These are phyloP conservation scores for Porosira glacialis DNA, from an alignment of 352 stramenopile genomes.

Conservation along the genomic window DNA sequence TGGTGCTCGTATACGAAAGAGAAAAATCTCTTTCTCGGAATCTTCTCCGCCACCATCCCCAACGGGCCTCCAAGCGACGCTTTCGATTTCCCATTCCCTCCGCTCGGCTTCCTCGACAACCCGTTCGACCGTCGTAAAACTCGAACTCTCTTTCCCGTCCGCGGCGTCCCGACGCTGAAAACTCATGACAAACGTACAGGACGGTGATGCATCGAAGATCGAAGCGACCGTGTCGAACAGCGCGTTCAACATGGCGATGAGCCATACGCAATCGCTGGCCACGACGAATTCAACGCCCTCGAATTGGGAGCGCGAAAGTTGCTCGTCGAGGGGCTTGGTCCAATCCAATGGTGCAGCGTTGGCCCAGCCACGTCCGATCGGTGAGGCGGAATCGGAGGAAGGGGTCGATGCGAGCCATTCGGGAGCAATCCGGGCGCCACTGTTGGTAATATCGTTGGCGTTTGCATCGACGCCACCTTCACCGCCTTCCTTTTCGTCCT, in stretches of 20 bases:
- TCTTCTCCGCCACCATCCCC: constrained; percentile 10
- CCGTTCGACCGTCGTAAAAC: constrained; percentile 62
- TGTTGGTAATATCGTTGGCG: background rate
- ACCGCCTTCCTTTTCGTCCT: no score
- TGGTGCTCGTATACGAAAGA: no score
- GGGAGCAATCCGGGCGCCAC: constrained; percentile 3
- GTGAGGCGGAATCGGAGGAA: no score
- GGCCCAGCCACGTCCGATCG: constrained; percentile 62
- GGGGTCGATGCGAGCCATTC: constrained; percentile 36
- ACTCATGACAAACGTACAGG: constrained; percentile 51
- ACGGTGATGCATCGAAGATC: constrained; percentile 42
- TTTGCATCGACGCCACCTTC: no score
- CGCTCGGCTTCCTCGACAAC: constrained; percentile 41
- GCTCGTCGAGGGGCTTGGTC: constrained; percentile 43
- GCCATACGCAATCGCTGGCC: constrained; percentile 63
- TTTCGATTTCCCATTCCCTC: constrained; percentile 57
- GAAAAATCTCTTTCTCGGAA: constrained; percentile 35
- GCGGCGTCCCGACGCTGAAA: constrained; percentile 66
- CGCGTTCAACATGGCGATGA: constrained; percentile 60
- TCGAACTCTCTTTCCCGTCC: constrained; percentile 29
- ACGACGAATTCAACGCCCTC: constrained; percentile 56
- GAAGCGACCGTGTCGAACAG: constrained; percentile 54
- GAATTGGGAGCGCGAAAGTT: constrained; percentile 27
- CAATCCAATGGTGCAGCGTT: constrained; percentile 53
- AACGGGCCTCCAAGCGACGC: constrained; percentile 54